A percentile compares a stretch with the other conserved stretches of the same genome.
phyloP scores from a whole-genome alignment of 1,139 yeast species.

The Saccharomycopsis hybrid region DNA sequence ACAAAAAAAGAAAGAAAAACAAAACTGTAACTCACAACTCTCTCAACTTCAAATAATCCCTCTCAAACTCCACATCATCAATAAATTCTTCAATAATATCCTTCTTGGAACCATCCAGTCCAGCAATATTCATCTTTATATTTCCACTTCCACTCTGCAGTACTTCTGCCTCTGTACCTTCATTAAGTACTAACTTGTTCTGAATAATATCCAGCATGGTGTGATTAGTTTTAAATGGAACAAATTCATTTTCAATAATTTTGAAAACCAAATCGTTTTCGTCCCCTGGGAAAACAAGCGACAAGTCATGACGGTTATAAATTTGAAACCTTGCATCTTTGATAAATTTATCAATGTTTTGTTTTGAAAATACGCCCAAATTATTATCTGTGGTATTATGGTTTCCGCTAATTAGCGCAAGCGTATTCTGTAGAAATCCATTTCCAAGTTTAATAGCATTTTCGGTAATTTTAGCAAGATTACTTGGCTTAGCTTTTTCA shows the following conservation, averaged over 20 bases:
- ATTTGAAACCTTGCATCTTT: conserved; percentile 1
- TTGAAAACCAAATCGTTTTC: background rate
- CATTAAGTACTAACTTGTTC: background rate
- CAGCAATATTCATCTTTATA: too few species aligned
- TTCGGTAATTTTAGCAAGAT: background rate
- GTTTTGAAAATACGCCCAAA: background rate
- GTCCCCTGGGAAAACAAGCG: background rate
- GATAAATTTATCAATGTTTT: background rate
- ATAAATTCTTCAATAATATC: background rate
- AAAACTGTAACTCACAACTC: background rate
- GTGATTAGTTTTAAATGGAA: background rate
- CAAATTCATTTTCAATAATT: background rate
- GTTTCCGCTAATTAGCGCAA: background rate
- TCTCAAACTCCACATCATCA: background rate
- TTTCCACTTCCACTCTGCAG: background rate
- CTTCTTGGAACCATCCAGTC: background rate
- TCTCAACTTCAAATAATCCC: background rate
- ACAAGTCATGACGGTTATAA: conserved; percentile 1
- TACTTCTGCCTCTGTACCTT: background rate
- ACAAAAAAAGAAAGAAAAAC: too few species aligned
- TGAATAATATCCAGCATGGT: background rate
- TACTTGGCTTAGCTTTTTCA: background rate
- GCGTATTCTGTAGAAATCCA: background rate
- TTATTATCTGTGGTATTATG: background rate
- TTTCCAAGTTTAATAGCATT: background rate